A percentile compares a stretch with the other conserved stretches of the same genome.
Conservation (phyloP, 768 basidiomycete genomes). For the Megacollybia marginata region DNA sequence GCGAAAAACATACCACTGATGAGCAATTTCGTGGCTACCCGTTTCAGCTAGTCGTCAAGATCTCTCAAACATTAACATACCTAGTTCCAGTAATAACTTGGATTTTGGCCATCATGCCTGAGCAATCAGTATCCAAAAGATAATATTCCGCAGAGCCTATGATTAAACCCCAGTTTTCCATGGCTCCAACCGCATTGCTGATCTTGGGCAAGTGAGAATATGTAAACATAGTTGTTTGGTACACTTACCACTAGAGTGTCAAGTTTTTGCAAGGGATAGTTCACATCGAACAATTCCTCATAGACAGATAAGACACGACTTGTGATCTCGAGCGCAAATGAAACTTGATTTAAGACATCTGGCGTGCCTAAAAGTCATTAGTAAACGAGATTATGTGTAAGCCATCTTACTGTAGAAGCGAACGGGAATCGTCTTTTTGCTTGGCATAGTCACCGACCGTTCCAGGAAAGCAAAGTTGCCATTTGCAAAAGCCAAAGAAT, state of each 20-base stretch:
- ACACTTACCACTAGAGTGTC: slow-evolving; percentile 77
- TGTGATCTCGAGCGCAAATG: slow-evolving; percentile 86
- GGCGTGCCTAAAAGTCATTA: slow-evolving; percentile 57
- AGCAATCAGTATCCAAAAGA: slow-evolving; percentile 69
- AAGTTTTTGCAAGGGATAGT: slow-evolving; percentile 89
- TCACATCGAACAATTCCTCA: slow-evolving; percentile 87
- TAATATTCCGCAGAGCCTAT: slow-evolving; percentile 81
- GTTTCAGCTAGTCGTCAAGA: slow-evolving; percentile 14
- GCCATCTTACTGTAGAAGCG: slow-evolving; percentile 45
- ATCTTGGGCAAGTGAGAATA: background rate
- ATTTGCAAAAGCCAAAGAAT: slow-evolving; percentile 64
- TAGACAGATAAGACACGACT: slow-evolving; percentile 78
- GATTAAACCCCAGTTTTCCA: slow-evolving; percentile 96
- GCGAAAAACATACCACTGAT: slow-evolving; percentile 51
- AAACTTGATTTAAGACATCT: slow-evolving; percentile 76
- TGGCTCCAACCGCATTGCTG: slow-evolving; percentile 42
- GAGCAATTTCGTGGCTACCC: slow-evolving; percentile 84
- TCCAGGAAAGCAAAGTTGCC: slow-evolving; percentile 53
- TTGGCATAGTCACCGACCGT: slow-evolving; percentile 54
- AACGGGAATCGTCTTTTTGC: slow-evolving; percentile 54
- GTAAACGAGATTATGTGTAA: background rate
- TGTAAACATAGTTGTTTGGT: slow-evolving; percentile 1
- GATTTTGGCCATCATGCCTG: slow-evolving; percentile 70
- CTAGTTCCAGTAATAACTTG: slow-evolving; percentile 43
- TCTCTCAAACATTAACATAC: too few relatives aligned